Evolutionary conservation across 164 flowering plant species (phyloP).

Genomic region (Vitis riparia): DNA sequence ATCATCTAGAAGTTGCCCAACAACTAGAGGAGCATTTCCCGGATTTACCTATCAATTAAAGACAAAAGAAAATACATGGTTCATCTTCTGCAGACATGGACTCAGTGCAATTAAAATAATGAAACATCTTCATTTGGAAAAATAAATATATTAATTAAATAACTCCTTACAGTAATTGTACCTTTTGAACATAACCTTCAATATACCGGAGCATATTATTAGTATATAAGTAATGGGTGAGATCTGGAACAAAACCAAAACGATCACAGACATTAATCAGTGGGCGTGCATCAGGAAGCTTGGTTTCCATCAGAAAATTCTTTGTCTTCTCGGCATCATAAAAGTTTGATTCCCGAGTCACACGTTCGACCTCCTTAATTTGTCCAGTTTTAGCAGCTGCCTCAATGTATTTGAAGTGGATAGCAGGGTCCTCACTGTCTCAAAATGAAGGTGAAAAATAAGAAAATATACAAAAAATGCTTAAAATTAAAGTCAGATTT

Average conservation of each 20-base stretch:
- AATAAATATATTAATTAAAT: no score
- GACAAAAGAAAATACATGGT: no score
- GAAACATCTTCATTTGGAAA: no score
- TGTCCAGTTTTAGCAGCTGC: constrained; percentile 99
- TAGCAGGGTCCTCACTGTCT: constrained; percentile 97
- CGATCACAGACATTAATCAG: constrained; percentile 98
- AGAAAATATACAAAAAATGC: neutral
- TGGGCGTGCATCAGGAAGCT: constrained; percentile 99
- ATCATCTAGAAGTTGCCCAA: constrained; percentile 97
- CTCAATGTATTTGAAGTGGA: constrained; percentile 98
- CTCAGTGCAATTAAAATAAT: no score
- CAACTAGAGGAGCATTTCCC: constrained; percentile 97
- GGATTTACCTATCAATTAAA: constrained; percentile 78
- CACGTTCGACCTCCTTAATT: constrained; percentile 97
- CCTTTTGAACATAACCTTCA: constrained; percentile 99
- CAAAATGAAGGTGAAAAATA: constrained; percentile 10
- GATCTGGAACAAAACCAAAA: constrained; percentile 98
- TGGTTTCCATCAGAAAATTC: constrained; percentile 97
- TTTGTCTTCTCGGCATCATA: constrained; percentile 97
- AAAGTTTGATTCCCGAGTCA: constrained; percentile 96
- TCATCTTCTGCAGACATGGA: no score
- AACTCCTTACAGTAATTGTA: constrained; percentile 12
- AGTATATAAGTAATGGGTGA: constrained; percentile 90
- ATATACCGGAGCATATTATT: constrained; percentile 98
- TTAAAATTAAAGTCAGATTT: neutral